A percentile compares a stretch with the other conserved stretches of the same genome.
Evolutionary conservation across 176 grass and related monocot species (phyloP).

Genomic region (Thinopyrum elongatum): DNA sequence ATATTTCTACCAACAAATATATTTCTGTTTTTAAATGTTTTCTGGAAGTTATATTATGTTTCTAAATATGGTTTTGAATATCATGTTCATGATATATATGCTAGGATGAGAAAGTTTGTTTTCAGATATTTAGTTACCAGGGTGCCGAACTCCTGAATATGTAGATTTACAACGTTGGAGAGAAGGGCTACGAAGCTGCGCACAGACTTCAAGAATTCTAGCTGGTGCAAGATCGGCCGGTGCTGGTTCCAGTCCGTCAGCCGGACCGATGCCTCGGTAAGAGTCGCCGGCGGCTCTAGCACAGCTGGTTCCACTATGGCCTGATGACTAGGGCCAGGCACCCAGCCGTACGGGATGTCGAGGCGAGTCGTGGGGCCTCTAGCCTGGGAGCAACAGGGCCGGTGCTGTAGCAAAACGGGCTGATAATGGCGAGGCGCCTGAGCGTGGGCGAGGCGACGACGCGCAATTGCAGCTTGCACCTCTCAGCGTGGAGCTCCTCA

Average conservation of each 20-base stretch:
- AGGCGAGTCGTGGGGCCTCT: not conserved
- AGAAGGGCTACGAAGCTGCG: not conserved
- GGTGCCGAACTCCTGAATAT: not conserved
- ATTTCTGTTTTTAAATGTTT: too few relatives aligned
- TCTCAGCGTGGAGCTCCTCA: not conserved
- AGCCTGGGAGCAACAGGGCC: not conserved
- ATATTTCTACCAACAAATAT: too few relatives aligned
- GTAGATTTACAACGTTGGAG: not conserved
- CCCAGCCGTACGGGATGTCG: not conserved
- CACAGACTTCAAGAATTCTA: not conserved
- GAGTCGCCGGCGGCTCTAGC: too few relatives aligned
- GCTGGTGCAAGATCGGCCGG: not conserved
- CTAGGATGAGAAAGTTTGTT: too few relatives aligned
- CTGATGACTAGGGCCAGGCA: too few relatives aligned
- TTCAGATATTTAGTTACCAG: too few relatives aligned
- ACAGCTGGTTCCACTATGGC: too few relatives aligned
- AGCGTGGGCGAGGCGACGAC: not conserved
- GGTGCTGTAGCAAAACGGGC: not conserved
- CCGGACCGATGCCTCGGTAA: not conserved
- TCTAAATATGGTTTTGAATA: not conserved
- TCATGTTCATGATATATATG: too few relatives aligned
- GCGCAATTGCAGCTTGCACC: not conserved
- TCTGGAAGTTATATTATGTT: too few relatives aligned
- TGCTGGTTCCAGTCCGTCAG: too few relatives aligned
- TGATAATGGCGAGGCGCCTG: not conserved